Base-by-base conservation (phyloP, 345 rosid genomes). In the Rhodamnia rubescens region DNA sequence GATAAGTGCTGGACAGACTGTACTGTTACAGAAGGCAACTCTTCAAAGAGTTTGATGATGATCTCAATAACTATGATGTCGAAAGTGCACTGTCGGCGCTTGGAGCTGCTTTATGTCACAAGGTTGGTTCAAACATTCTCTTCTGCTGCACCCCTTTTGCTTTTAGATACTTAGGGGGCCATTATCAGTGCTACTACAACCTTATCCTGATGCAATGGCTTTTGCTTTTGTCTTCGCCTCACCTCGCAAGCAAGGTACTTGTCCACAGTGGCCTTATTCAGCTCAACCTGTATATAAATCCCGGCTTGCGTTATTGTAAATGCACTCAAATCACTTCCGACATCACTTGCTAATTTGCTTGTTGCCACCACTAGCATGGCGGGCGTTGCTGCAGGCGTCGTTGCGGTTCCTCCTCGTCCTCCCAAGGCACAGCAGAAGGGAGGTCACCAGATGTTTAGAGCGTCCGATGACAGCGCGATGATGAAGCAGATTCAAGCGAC, bases 401-500 rank as follows among this genome's bases (percentile, higher is more conserved):
- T 42, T 7, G 26, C 36, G 1, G 57, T 55, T 40, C 20, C 51
- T 42, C 15, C 81, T 9, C 75, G 32, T 40, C 61, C 57, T 58
- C 53, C 85, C 22, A 87, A 22, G 55, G 83, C 26, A 50, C 90
- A 84, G 75, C 88, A 85, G 42, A 74, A 57, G 61, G 40, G 87
- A 11, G 85, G 86, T 83, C 87, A 86, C 29, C 53, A 89, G 64
- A 86, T 88, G 88, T 88, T 90, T 83, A 52, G 87, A 2, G 69
- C 57, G 6, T 83, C 92, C 4, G 90, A 89, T 54, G 94, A 92
- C 54, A 84, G 18, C 53, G 83, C 89, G 1, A 89, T 88, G 90
- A 85, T 89, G 91, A 91, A 87, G 90, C 91, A 89, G 80, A 86
- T 92, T 57, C 88, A 74, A 83, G 87, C 92, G 26, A 91, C 92